Evolutionary conservation across 331 rosid genomes (phyloP).

Genomic region (Ulmus americana): DNA sequence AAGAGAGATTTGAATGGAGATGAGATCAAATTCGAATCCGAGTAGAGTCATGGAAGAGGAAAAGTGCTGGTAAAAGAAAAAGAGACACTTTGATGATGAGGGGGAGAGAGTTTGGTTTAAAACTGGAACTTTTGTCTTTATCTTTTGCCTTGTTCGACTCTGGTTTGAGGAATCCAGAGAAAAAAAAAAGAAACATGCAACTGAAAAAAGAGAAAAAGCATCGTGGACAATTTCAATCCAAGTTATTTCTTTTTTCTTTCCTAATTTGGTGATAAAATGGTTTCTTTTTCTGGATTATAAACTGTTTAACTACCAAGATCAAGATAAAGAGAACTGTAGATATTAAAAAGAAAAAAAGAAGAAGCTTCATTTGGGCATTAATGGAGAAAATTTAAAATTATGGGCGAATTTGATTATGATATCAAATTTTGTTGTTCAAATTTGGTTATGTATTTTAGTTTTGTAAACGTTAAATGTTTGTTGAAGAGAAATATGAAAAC

Average conservation of each 20-base stretch:
- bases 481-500: conserved; percentile 1
- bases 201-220: conserved; percentile 2
- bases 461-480: neutral
- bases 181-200: conserved; percentile 4
- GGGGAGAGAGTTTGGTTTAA: conserved; percentile 1
- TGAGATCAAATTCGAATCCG: conserved; percentile 5
- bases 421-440: neutral
- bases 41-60: neutral
- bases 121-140: conserved; percentile 5
- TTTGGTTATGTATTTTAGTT: neutral
- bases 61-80: neutral
- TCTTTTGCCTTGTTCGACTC: conserved; percentile 18
- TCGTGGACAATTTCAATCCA: conserved; percentile 21
- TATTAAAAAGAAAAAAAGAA: too few species aligned
- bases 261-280: neutral
- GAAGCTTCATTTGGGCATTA: too few species aligned
- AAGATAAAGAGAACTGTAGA: too few species aligned
- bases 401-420: too few species aligned
- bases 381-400: too few species aligned
- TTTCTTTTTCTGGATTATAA: neutral
- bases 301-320: too few species aligned
- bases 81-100: conserved; percentile 1
- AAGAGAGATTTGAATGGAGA: neutral
- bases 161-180: neutral
- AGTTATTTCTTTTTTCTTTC: neutral